Conservation (phyloP, 331 rosid species). For the Malus hybrid region DNA sequence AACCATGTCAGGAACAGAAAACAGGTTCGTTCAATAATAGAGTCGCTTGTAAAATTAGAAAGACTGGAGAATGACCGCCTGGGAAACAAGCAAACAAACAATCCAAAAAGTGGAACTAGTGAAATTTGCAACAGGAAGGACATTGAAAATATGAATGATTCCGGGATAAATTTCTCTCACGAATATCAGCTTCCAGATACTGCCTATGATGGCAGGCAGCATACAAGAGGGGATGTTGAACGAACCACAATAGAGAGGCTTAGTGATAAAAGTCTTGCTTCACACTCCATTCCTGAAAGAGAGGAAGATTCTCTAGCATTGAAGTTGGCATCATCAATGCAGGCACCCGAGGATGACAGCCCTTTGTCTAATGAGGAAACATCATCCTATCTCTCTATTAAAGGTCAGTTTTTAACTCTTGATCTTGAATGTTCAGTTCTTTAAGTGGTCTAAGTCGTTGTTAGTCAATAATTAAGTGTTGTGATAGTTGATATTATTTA, state of each 20-base stretch:
- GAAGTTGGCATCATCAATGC: constrained; percentile 53
- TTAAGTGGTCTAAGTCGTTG: not conserved
- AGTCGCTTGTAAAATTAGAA: constrained; percentile 81
- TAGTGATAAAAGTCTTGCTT: constrained; percentile 21
- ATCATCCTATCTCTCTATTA: constrained; percentile 68
- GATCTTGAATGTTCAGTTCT: not conserved
- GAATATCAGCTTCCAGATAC: constrained; percentile 25
- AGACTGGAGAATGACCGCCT: constrained; percentile 36
- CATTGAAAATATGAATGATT: constrained; percentile 25
- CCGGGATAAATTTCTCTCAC: constrained; percentile 26
- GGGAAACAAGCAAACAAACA: constrained; percentile 45
- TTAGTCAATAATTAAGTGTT: not conserved
- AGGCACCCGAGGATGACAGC: constrained; percentile 43
- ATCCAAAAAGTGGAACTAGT: constrained; percentile 24
- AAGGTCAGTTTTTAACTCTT: constrained; percentile 34
- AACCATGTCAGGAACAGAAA: constrained; percentile 94
- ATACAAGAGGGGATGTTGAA: constrained; percentile 32
- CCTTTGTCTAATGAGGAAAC: constrained; percentile 53
- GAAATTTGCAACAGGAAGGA: constrained; percentile 34
- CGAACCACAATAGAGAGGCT: constrained; percentile 26
- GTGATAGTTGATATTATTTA: constrained; percentile 7
- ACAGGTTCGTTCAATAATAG: constrained; percentile 89
- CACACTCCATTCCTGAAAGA: constrained; percentile 27
- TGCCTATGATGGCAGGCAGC: constrained; percentile 26
- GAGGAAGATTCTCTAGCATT: constrained; percentile 47